These are phyloP conservation scores for Triticum turgidum DNA, from an alignment of 176 grass and related monocot genomes.

Conservation along the genomic window DNA sequence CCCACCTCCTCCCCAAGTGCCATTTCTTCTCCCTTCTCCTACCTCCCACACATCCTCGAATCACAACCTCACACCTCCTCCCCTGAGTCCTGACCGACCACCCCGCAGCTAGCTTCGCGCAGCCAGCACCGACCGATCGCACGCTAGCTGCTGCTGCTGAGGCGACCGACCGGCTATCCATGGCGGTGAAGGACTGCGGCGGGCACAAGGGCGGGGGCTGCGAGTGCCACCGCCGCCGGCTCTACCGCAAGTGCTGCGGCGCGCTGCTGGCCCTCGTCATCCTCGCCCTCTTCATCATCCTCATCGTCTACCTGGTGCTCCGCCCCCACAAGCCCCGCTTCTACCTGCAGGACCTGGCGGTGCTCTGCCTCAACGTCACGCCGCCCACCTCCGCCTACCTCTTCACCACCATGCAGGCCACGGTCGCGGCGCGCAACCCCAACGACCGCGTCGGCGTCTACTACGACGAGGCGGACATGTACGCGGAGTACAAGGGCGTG, in stretches of 20 bases:
- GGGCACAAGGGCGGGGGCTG: conserved; percentile 39
- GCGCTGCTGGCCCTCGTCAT: neutral
- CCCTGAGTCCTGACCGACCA: no score
- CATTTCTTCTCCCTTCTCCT: neutral
- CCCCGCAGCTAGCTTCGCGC: neutral
- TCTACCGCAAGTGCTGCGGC: neutral
- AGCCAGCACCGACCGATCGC: neutral
- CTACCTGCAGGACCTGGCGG: conserved; percentile 75
- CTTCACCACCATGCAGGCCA: conserved; percentile 64
- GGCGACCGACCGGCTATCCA: neutral
- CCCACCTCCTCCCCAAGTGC: neutral
- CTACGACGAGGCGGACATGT: conserved; percentile 68
- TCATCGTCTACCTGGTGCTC: conserved; percentile 55
- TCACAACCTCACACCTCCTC: neutral
- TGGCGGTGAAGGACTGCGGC: conserved; percentile 54
- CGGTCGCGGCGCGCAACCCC: conserved; percentile 41
- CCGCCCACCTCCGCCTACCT: conserved; percentile 59
- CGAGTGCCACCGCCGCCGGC: conserved; percentile 21
- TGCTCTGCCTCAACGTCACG: conserved; percentile 75
- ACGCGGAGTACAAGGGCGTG: conserved; percentile 56
- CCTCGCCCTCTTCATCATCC: conserved; percentile 25
- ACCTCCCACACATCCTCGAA: neutral
- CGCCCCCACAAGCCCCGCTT: conserved; percentile 58
- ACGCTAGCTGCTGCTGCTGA: neutral
- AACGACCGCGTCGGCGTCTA: conserved; percentile 62